Base-by-base conservation (phyloP, 257 asterid genomes). In the Anisodus acutangulus region DNA sequence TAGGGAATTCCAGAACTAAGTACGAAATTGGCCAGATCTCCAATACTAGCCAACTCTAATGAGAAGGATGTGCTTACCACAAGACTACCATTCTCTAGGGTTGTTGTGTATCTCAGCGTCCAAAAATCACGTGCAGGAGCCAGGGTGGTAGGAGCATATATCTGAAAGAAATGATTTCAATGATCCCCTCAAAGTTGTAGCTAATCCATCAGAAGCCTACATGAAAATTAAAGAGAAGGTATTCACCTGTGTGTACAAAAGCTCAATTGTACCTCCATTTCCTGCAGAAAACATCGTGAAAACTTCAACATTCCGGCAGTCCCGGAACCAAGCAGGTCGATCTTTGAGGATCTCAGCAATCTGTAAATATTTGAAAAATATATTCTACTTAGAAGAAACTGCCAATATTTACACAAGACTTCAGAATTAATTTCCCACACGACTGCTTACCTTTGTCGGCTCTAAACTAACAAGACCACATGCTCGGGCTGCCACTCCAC, bases 401-500 rank as follows among this genome's bases (percentile, higher is more conserved):
- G 16, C 2, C 15, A 31, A 7, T 16, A 78, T 53, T 70, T 78
- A 31, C 35, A 31, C 35, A 31, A 31, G 35, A 31, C 35, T 31
- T 31, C 39, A 12, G 16, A 68, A 15, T 22, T 7, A 22, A 74
- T 17, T 22, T 78, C 49, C 71, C 81, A 60, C 76, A 76, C 0
- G 22, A 60, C 31, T 26, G 54, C 78, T 83, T 86, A 94, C 99
- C 98, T 95, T 97, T 51, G 91, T 81, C 79, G 99, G 99, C 86
- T 97, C 98, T 86, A 97, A 90, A 91, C 97, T 92, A 54, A 97
- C 99, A 88, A 97, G 98, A 91, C 99, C 98, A 45, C 98, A 97
- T 51, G 99, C 98, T 92, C 99, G 94, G 85, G 99, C 99, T 79
- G 99, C 99, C 92, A 95, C 99, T 87, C 98, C 98, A 86, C 90